phyloP scores from a whole-genome alignment of 768 basidiomycete genomes.

The Boletus patriciae region DNA sequence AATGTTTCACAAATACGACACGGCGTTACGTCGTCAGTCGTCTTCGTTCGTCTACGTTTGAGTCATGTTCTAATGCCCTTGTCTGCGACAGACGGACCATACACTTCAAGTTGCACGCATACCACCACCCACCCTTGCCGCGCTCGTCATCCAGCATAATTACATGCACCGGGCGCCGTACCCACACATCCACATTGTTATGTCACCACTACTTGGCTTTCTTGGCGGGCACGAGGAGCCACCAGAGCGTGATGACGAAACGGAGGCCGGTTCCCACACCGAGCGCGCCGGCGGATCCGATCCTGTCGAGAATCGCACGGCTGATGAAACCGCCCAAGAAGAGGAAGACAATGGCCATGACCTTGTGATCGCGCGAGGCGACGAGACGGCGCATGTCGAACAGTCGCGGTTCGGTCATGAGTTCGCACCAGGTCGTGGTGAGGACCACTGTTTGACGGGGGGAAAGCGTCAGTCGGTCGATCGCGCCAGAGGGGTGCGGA shows the following conservation, averaged over 20 bases:
- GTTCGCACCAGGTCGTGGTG: conserved; percentile 87
- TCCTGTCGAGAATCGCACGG: conserved; percentile 55
- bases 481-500: too few species aligned
- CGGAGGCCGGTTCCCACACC: conserved; percentile 63
- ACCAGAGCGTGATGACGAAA: conserved; percentile 54
- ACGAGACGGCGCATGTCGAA: conserved; percentile 56
- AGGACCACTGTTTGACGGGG: conserved; percentile 58
- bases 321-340: conserved; percentile 75
- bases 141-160: too few species aligned
- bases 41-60: background rate
- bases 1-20: background rate
- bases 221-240: conserved; percentile 59
- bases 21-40: conserved; percentile 13
- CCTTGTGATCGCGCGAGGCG: conserved; percentile 66
- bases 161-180: too few species aligned
- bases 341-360: conserved; percentile 63
- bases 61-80: background rate
- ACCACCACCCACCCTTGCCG: background rate
- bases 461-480: too few species aligned
- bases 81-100: too few species aligned
- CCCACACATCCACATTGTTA: too few species aligned
- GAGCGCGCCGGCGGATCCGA: conserved; percentile 65
- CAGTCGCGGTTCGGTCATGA: conserved; percentile 77
- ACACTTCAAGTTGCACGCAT: background rate
- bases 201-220: conserved; percentile 11